A percentile compares a stretch with the other conserved stretches of the same genome.
Evolutionary conservation across 345 rosid genomes (phyloP).

Genomic region (Citrus reticulata): DNA sequence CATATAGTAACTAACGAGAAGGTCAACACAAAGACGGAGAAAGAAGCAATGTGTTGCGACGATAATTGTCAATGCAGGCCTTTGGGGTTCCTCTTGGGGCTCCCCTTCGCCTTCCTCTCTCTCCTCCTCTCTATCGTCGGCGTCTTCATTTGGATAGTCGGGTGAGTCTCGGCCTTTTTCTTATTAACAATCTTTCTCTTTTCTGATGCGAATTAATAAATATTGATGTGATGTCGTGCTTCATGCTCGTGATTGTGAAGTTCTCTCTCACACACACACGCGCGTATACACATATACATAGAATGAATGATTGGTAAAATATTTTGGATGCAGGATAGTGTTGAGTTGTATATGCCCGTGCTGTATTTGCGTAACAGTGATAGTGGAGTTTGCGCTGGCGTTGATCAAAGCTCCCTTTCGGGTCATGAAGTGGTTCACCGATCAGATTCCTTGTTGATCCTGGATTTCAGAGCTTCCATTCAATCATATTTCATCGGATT

Average conservation of each 20-base stretch:
- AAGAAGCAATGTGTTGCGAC: constrained; percentile 32
- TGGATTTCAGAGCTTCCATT: neutral
- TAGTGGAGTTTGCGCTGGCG: constrained; percentile 53
- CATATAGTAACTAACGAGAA: too few relatives aligned
- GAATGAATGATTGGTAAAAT: too few relatives aligned
- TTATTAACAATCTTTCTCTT: neutral
- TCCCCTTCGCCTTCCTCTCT: constrained; percentile 64
- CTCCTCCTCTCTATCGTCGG: constrained; percentile 53
- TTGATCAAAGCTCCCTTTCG: constrained; percentile 59
- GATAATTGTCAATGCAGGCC: constrained; percentile 61
- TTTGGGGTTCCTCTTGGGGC: constrained; percentile 58
- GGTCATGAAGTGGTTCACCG: constrained; percentile 64
- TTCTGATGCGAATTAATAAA: neutral
- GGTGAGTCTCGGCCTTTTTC: constrained; percentile 28
- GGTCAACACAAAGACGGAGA: neutral
- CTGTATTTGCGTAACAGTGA: constrained; percentile 57
- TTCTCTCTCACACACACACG: rapidly evolving
- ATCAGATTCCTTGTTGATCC: constrained; percentile 58
- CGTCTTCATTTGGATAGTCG: constrained; percentile 51
- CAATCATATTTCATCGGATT: too few relatives aligned
- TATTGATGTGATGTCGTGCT: neutral
- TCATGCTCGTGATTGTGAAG: too few relatives aligned
- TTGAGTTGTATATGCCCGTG: constrained; percentile 61
- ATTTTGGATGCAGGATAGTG: constrained; percentile 35
- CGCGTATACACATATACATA: too few relatives aligned